A percentile compares a stretch with the other conserved stretches of the same genome.
Evolutionary conservation across 257 asterid genomes (phyloP).

Genomic region (Lithospermum erythrorhizon): DNA sequence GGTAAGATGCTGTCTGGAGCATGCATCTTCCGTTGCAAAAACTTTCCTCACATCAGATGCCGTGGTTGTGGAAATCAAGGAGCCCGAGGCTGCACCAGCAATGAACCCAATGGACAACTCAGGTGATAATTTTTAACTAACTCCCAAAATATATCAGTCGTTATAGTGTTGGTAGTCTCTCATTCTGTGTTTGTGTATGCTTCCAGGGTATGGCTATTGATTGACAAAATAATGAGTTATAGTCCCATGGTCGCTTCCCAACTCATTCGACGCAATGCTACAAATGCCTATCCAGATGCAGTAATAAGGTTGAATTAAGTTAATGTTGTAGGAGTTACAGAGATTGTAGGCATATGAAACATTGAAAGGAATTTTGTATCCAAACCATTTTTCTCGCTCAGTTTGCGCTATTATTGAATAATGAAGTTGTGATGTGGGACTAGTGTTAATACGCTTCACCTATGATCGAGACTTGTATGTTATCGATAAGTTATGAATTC

Average conservation of each 20-base stretch:
- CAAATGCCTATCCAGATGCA: not conserved
- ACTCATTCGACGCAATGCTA: not conserved
- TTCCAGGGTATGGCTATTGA: not conserved
- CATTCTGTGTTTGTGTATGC: not conserved
- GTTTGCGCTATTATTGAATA: conserved; percentile 4
- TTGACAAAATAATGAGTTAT: not conserved
- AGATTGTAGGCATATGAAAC: not conserved
- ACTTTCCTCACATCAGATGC: conserved; percentile 42
- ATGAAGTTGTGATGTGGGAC: not conserved
- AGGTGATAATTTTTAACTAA: conserved; percentile 9
- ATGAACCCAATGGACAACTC: conserved; percentile 42
- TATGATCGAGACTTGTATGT: too few species aligned
- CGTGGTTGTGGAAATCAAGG: conserved; percentile 42
- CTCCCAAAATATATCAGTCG: too few species aligned
- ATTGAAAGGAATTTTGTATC: not conserved
- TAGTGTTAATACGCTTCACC: too few species aligned
- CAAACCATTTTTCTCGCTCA: not conserved
- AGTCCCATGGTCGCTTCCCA: not conserved
- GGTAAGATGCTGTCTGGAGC: conserved; percentile 55
- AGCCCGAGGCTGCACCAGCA: conserved; percentile 26
- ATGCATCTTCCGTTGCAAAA: conserved; percentile 42
- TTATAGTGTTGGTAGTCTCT: not conserved
- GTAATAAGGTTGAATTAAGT: not conserved
- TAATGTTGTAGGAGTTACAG: not conserved
- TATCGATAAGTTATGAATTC: too few species aligned